Base-by-base conservation (phyloP, 345 rosid species). In the Clarkia xantiana region DNA sequence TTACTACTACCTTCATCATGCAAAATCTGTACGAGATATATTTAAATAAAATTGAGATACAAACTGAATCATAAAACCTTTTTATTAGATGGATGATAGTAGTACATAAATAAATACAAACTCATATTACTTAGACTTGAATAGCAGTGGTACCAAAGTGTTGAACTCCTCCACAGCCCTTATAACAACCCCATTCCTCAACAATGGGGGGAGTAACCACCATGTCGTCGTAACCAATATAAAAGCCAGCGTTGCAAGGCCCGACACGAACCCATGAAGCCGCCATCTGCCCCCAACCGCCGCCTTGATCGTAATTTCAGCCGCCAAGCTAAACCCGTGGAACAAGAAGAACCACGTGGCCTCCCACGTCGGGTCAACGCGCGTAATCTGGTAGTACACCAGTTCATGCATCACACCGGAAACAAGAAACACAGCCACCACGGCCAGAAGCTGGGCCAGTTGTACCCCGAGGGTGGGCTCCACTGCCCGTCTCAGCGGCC, bases 281-380 rank as follows among this genome's bases (percentile, higher is more conserved):
- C 76, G 66, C 45, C 56, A 49, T 51, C 76, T 75, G 17, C 73
- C 76, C 2, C 81, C 75, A 0, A 79, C 16, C 38, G 74, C 66
- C 13, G 18, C 15, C 42, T 58, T 45, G 20, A 1, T 22, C 14
- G 44, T 43, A 14, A 13, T 40, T 43, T 51, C 54, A n/a, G 14
- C 14, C 0, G 17, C 44, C 54, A 51, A 12, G 5, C 56, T 43
- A n/a, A 12, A 17, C 25, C 58, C 58, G 9, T 54, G 58, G n/a
- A 54, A 12, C 1, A 54, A 20, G 17, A 54, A 54, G 49, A 54
- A 54, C 36, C 40, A 25, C 42, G 58, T 54, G 18, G 44, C 58
- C 39, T 54, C 58, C 58, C 58, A 44, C 6, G 58, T 54, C 4
- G 49, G 58, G 2, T 4, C 4, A 8, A 11, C 58, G 10, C 58